phyloP scores from a whole-genome alignment of 345 rosid genomes.

The Eucalyptus polybractea region DNA sequence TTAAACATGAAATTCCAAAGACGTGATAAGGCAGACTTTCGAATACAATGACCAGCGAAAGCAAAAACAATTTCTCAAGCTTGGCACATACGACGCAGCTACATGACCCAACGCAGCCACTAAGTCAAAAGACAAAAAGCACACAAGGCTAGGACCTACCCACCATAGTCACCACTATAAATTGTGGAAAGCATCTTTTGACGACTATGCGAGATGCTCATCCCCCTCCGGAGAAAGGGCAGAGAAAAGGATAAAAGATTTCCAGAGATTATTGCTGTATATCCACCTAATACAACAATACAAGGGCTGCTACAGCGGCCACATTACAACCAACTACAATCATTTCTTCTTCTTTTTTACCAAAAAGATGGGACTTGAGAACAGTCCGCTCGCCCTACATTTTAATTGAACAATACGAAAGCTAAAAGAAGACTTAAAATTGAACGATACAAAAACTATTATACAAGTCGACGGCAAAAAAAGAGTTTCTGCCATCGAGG shows the following conservation, averaged over 20 bases:
- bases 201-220: neutral
- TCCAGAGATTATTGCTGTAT: slow-evolving; percentile 32
- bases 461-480: slow-evolving; percentile 2
- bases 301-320: slow-evolving; percentile 31
- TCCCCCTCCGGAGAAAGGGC: neutral
- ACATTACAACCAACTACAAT: slow-evolving; percentile 24
- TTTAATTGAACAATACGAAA: neutral
- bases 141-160: neutral
- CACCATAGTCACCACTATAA: neutral
- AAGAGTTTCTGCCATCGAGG: neutral
- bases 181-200: neutral
- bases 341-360: neutral
- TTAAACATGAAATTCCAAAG: neutral
- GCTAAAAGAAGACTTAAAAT: neutral
- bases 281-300: slow-evolving; percentile 40
- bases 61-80: neutral
- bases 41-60: neutral
- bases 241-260: neutral
- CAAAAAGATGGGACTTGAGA: slow-evolving; percentile 3
- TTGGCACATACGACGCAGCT: neutral
- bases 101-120: neutral
- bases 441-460: slow-evolving; percentile 36
- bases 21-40: neutral
- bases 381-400: slow-evolving; percentile 23
- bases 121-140: neutral